phyloP scores from a whole-genome alignment of 1,284 basidiomycete genomes.

The Leccinum brunneo-olivaceum region DNA sequence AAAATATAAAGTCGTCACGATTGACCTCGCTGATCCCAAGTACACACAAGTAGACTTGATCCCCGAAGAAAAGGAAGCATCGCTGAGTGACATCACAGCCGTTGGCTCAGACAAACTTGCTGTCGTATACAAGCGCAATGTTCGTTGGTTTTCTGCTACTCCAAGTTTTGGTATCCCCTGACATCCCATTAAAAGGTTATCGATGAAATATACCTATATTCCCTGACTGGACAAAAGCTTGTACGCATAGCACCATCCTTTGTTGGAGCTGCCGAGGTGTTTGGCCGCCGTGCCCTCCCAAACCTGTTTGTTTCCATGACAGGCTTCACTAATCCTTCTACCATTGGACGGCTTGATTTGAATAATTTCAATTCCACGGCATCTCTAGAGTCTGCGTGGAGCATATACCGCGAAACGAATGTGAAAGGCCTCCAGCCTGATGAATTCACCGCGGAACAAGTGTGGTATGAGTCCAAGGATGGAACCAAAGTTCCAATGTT shows the following conservation, averaged over 20 bases:
- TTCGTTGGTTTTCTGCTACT: slow-evolving; percentile 28
- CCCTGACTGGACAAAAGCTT: slow-evolving; percentile 52
- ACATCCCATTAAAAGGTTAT: slow-evolving; percentile 48
- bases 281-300: slow-evolving; percentile 49
- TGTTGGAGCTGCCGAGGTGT: slow-evolving; percentile 61
- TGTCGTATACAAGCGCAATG: slow-evolving; percentile 70
- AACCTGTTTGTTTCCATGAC: slow-evolving; percentile 66
- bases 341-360: slow-evolving; percentile 61
- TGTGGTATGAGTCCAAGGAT: slow-evolving; percentile 77
- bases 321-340: slow-evolving; percentile 73
- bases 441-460: slow-evolving; percentile 71
- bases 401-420: slow-evolving; percentile 52
- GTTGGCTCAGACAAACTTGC: slow-evolving; percentile 58
- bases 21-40: slow-evolving; percentile 55
- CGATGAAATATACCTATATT: slow-evolving; percentile 76
- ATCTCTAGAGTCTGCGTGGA: slow-evolving; percentile 48
- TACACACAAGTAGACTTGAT: slow-evolving; percentile 56
- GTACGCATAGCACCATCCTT: slow-evolving; percentile 59
- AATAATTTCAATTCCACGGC: slow-evolving; percentile 27
- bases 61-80: slow-evolving; percentile 63
- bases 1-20: slow-evolving; percentile 59
- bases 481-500: slow-evolving; percentile 85
- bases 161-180: slow-evolving; percentile 3
- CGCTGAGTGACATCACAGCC: slow-evolving; percentile 46
- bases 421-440: slow-evolving; percentile 63